A percentile compares a stretch with the other conserved stretches of the same genome.
These are phyloP conservation scores for Citrus trifoliata DNA, from an alignment of 345 rosid species.

Conservation along the genomic window DNA sequence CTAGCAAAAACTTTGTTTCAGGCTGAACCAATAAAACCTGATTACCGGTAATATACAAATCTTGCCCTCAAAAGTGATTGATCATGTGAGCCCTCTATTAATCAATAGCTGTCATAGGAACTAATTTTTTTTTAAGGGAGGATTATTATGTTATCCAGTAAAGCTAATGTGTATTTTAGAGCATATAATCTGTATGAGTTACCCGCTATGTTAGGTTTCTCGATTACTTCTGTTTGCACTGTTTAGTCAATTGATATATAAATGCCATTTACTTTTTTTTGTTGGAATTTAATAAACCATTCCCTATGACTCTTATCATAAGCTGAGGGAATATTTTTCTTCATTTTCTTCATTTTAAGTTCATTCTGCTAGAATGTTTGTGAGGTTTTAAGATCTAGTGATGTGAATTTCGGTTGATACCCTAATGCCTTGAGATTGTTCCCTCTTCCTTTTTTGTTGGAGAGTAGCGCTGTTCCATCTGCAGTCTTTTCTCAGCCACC, in stretches of 20 bases:
- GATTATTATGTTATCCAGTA: neutral
- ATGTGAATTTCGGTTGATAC: neutral
- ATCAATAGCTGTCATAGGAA: neutral
- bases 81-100: neutral
- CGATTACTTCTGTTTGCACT: neutral
- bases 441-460: neutral
- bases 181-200: neutral
- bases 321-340: neutral
- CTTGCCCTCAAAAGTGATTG: constrained; percentile 2
- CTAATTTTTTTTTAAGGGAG: neutral
- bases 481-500: constrained; percentile 98
- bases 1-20: constrained; percentile 79
- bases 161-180: neutral
- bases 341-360: neutral
- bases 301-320: too few relatives aligned
- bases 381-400: neutral
- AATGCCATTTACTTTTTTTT: neutral
- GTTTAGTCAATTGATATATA: neutral
- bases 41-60: constrained; percentile 53
- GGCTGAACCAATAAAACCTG: constrained; percentile 85
- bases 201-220: neutral
- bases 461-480: constrained; percentile 77
- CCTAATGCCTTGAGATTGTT: constrained; percentile 1
- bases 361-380: neutral
- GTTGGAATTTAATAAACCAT: neutral